These are phyloP conservation scores for Benincasa hispida DNA, from an alignment of 306 rosid species.

Conservation along the genomic window DNA sequence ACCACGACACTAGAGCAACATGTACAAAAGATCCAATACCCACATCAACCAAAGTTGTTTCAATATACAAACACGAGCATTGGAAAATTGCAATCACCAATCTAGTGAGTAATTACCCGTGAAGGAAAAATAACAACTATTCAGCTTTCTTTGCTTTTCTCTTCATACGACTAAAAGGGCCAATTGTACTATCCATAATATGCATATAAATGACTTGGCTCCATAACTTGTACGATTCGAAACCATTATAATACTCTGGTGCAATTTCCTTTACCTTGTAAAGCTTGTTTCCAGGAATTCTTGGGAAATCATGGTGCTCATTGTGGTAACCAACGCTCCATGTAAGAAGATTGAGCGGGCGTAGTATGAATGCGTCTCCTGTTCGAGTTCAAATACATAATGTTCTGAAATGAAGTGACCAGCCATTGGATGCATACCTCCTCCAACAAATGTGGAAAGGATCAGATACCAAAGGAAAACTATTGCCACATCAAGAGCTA, in stretches of 20 bases:
- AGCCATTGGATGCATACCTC: conserved; percentile 98
- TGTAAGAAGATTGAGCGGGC: conserved; percentile 63
- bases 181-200: neutral
- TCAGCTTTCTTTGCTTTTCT: neutral
- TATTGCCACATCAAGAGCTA: conserved; percentile 47
- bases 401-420: conserved; percentile 95
- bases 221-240: conserved; percentile 58
- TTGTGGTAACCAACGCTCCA: conserved; percentile 82
- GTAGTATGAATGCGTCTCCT: conserved; percentile 85
- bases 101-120: neutral
- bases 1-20: conserved; percentile 52
- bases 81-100: too few species aligned
- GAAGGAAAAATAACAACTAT: neutral
- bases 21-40: too few species aligned
- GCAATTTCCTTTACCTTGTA: conserved; percentile 74
- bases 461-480: conserved; percentile 59
- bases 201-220: conserved; percentile 14
- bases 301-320: conserved; percentile 81
- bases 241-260: conserved; percentile 50
- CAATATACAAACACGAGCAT: too few species aligned
- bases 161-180: neutral
- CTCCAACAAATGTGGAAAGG: conserved; percentile 77
- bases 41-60: too few species aligned
- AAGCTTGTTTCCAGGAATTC: conserved; percentile 75
- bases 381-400: conserved; percentile 68